A percentile compares a stretch with the other conserved stretches of the same genome.
Conservation (phyloP, 306 rosid species). For the Quercus gilva region DNA sequence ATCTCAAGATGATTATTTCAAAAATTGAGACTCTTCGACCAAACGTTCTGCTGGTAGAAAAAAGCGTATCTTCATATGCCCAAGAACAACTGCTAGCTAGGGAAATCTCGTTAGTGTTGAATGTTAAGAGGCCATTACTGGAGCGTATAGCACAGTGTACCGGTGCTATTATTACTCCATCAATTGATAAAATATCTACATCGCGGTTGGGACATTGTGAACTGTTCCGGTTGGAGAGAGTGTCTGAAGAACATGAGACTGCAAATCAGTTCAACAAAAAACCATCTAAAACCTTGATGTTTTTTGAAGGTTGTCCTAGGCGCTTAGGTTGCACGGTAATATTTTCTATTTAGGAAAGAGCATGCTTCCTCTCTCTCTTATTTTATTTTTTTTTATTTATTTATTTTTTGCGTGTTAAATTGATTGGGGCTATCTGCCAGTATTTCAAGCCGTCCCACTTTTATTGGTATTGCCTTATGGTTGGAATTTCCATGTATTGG, state of each 20-base stretch:
- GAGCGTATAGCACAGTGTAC: constrained; percentile 94
- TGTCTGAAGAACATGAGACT: constrained; percentile 68
- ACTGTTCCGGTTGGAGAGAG: constrained; percentile 72
- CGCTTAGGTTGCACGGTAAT: constrained; percentile 97
- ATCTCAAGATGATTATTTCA: constrained; percentile 70
- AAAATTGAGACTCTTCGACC: constrained; percentile 87
- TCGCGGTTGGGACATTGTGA: constrained; percentile 88
- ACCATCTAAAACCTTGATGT: constrained; percentile 88
- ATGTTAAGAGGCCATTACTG: constrained; percentile 85
- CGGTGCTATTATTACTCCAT: constrained; percentile 76
- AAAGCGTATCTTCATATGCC: constrained; percentile 82
- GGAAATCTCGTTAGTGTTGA: constrained; percentile 94
- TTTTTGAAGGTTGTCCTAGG: constrained; percentile 95
- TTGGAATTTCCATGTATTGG: background rate
- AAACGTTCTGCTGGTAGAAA: constrained; percentile 94
- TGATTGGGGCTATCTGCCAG: constrained; percentile 4
- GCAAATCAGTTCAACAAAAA: constrained; percentile 63
- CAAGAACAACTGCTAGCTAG: constrained; percentile 75
- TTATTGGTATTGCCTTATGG: constrained; percentile 6
- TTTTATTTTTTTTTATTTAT: background rate
- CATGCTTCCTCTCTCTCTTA: background rate
- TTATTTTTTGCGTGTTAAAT: background rate
- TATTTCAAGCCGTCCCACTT: constrained; percentile 1
- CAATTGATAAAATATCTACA: constrained; percentile 62
- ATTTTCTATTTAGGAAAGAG: background rate